Base-by-base conservation (phyloP, 768 basidiomycete species). In the Russula sp. region DNA sequence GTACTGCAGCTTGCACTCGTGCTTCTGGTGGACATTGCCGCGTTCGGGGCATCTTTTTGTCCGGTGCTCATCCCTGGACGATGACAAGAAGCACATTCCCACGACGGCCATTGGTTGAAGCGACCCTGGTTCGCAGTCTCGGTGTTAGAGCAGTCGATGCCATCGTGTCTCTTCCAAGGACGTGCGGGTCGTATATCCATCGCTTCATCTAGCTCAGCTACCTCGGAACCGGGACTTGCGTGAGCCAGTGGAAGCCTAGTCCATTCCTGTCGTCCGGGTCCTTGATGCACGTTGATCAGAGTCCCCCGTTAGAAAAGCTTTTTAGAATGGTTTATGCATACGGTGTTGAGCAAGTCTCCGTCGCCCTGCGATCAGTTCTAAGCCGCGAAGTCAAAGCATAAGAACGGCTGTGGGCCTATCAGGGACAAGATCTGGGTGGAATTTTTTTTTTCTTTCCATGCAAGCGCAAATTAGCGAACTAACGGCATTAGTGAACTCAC, bases 401-500 rank as follows among this genome's bases (percentile, higher is more conserved):
- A 56, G 20, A 40, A 31, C 22, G 20, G 6, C 32, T 37, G 18
- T 48, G 35, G 6, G 10, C 31, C 4, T 37, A 49, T 42, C 52
- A 54, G 57, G 57, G 52, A 59, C 52, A 54, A 58, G 45, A 54
- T 54, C 57, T 53, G 13, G 55, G 13, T 48, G 44, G 55, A 57
- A 45, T 4, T 18, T 59, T 58, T 63, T 53, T 58, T 57, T 34
- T 22, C 39, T 16, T 54, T 42, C 51, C 35, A 35, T 27, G 16
- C 44, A 58, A 53, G 51, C 55, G 31, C 37, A 63, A 58, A 63
- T 59, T 49, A 54, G 39, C 39, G 51, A 63, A n/a, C 57, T 48
- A 22, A 59, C 35, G n/a, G 34, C 37, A 54, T 34, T 34, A 13
- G 20, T 10, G 39, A 53, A 34, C 57, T 48, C n/a, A 39, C 50